Percentiles rank a stretch among this genome's conserved stretches.
Conservation (phyloP, 305 asterid genomes). For the Fraxinus latifolia region DNA sequence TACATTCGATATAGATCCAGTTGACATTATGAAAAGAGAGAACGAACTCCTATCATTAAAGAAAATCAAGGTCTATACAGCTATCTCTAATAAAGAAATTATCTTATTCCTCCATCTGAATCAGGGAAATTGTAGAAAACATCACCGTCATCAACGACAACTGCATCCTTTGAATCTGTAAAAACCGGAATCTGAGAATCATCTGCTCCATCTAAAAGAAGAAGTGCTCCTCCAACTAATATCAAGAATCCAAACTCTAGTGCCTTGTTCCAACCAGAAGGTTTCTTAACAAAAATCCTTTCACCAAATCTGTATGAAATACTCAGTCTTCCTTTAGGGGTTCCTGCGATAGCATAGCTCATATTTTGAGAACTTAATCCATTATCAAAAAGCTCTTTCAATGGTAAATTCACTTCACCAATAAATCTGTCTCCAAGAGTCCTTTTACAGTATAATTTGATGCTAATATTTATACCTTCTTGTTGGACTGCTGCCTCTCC, state of each 20-base stretch:
- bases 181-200: background rate
- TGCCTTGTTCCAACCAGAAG: background rate
- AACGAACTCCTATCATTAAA: too few species aligned
- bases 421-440: conserved; percentile 20
- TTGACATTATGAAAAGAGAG: too few species aligned
- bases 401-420: conserved; percentile 8
- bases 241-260: background rate
- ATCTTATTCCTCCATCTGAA: background rate
- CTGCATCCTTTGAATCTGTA: background rate
- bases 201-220: background rate
- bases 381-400: conserved; percentile 19
- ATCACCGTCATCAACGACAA: background rate
- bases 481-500: conserved; percentile 22
- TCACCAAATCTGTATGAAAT: conserved; percentile 27
- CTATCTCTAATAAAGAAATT: too few species aligned
- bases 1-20: too few species aligned
- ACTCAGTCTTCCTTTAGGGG: conserved; percentile 21
- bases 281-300: background rate
- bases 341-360: conserved; percentile 10
- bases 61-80: too few species aligned
- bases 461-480: conserved; percentile 3
- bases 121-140: background rate
- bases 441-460: conserved; percentile 25
- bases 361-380: background rate
- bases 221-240: background rate